Conservation (phyloP, 2,329 filamentous ascomycete genomes). For the Fusarium incarnatum region DNA sequence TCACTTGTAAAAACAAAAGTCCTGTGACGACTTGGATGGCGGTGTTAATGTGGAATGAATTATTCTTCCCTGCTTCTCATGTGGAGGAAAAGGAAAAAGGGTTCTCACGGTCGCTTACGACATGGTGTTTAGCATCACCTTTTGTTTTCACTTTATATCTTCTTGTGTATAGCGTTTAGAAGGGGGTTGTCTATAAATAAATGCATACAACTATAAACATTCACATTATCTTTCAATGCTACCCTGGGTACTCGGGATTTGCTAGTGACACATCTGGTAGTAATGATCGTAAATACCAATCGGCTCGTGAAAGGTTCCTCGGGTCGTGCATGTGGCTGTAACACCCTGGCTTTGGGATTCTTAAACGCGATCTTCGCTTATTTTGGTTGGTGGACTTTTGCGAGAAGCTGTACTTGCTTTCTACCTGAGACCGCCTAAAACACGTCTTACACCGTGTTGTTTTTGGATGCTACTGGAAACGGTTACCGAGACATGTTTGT, state of each 20-base stretch:
- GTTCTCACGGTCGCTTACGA: slow-evolving; percentile 17
- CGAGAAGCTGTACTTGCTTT: background rate
- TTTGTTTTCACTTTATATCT: background rate
- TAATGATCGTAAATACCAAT: no score
- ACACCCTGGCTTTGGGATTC: background rate
- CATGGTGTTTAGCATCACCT: slow-evolving; percentile 15
- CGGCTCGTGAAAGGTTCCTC: no score
- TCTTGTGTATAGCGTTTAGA: slow-evolving; percentile 27
- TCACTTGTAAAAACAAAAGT: slow-evolving; percentile 12
- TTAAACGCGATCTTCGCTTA: background rate
- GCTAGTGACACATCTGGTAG: no score
- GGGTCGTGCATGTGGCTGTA: background rate
- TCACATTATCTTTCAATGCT: no score
- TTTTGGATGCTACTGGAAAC: background rate
- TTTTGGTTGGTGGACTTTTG: background rate
- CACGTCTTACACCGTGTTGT: background rate
- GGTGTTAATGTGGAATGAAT: slow-evolving; percentile 7
- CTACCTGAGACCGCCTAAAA: background rate
- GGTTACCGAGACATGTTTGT: background rate
- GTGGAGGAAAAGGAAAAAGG: background rate
- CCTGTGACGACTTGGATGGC: slow-evolving; percentile 3
- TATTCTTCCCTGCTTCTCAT: slow-evolving; percentile 9
- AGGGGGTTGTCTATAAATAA: slow-evolving; percentile 1
- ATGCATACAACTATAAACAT: background rate
- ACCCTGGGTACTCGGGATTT: no score